Evolutionary conservation across 495 filamentous ascomycete species (phyloP).

Genomic region (Neurospora terricola): DNA sequence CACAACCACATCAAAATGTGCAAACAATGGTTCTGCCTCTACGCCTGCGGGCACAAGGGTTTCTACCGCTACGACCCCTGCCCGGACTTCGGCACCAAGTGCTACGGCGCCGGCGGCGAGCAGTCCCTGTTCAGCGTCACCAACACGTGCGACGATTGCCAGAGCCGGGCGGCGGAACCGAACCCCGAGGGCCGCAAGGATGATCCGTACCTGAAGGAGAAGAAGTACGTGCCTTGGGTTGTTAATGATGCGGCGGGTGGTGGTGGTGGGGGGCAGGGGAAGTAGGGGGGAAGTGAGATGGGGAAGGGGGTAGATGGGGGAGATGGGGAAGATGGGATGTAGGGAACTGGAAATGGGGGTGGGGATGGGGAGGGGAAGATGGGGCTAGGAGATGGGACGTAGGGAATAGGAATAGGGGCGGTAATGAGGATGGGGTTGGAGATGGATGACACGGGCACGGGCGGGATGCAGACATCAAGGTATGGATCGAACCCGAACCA

Average conservation of each 20-base stretch:
- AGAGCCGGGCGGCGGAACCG: background rate
- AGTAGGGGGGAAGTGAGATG: background rate
- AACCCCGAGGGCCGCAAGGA: background rate
- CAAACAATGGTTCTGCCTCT: conserved; percentile 18
- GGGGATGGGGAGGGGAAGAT: no score
- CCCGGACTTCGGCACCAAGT: conserved; percentile 11
- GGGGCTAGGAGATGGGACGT: no score
- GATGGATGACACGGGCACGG: no score
- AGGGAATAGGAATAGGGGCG: no score
- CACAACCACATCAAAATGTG: conserved; percentile 10
- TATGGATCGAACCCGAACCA: no score
- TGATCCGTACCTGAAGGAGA: background rate
- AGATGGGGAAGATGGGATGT: background rate
- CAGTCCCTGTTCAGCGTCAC: background rate
- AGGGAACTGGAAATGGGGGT: no score
- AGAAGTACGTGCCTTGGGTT: background rate
- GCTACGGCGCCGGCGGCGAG: conserved; percentile 12
- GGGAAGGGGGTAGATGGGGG: background rate
- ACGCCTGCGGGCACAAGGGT: conserved; percentile 15
- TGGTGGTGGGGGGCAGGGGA: background rate
- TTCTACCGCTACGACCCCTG: conserved; percentile 20
- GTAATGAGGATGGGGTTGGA: no score
- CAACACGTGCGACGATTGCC: background rate
- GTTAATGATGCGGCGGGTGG: background rate
- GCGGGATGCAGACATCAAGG: no score